These are phyloP conservation scores for Baorangia bicolor DNA, from an alignment of 768 basidiomycete genomes.

Conservation along the genomic window DNA sequence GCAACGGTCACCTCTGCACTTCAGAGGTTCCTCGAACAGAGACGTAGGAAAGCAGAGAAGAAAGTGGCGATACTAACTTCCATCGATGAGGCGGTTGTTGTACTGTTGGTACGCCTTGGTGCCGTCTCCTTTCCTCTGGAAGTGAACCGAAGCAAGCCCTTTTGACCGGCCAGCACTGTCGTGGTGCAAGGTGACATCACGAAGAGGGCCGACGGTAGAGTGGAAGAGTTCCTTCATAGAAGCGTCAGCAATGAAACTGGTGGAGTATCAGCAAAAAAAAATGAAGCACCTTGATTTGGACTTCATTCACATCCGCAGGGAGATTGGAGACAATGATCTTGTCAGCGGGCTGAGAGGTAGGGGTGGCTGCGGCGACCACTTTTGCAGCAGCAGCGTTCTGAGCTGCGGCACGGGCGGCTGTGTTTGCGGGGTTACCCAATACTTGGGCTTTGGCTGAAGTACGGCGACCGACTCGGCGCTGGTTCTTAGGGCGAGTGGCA, in stretches of 20 bases:
- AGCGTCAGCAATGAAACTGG: constrained; percentile 1
- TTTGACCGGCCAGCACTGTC: constrained; percentile 85
- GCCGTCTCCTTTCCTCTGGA: constrained; percentile 84
- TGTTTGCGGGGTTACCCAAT: constrained; percentile 54
- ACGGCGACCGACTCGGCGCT: constrained; percentile 43
- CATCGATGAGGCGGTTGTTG: constrained; percentile 99
- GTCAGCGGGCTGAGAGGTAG: constrained; percentile 49
- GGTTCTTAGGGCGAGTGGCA: constrained; percentile 51
- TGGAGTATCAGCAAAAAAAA: neutral
- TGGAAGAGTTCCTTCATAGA: constrained; percentile 81
- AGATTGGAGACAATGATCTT: constrained; percentile 98
- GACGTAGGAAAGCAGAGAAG: constrained; percentile 37
- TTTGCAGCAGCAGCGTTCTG: constrained; percentile 43
- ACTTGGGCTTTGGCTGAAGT: constrained; percentile 54
- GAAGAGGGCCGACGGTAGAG: constrained; percentile 84
- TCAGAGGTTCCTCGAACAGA: constrained; percentile 19
- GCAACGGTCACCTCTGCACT: constrained; percentile 19
- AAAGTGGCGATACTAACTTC: constrained; percentile 90
- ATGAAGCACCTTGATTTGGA: constrained; percentile 80
- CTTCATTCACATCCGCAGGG: constrained; percentile 89
- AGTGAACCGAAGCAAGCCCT: constrained; percentile 85
- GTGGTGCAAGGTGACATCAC: constrained; percentile 82
- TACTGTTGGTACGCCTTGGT: constrained; percentile 91
- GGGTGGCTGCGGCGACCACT: constrained; percentile 39
- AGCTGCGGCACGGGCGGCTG: constrained; percentile 52